Evolutionary conservation across 768 basidiomycete genomes (phyloP), one percentile per base, ranked within the genome.

Genomic region (Tylopilus cervinicoccineus): DNA sequence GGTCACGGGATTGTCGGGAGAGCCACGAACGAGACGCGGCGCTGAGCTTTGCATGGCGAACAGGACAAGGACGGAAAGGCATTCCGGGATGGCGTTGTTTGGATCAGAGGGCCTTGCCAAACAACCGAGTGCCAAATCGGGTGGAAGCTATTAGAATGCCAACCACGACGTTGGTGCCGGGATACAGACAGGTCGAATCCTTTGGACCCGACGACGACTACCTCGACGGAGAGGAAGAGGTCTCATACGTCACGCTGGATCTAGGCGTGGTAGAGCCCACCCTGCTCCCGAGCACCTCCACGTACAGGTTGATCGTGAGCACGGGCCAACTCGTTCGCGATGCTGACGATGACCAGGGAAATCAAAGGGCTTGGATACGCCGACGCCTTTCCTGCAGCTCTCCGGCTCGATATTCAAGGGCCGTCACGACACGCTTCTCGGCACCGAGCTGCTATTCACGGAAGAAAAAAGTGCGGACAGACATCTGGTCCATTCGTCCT

Each of bases 401-500:
- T 82, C 84, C 5, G 87, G 88, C 2, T 84, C 85, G 1, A 73
- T 88, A 17, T 74, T 90, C 53, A 82, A 82, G 63, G 89, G 89
- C 1, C 69, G 73, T 31, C 81, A 89, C 51, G 79, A 86, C 47
- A 60, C 71, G 16, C 72, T 91, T 4, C 68, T 91, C 3, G 89
- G 89, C 2, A 85, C 86, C 0, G 88, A 92, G 58, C 66, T 92
- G 22, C 59, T 91, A 17, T 90, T 91, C 63, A 76, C 79, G 0
- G 88, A 89, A 47, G 76, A 75, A 28, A 81, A 81, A 71, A 77
- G 84, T 81, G 50, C 28, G 64, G 27, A 5, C 23, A n/a, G 14
- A 7, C 3, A 5, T 34, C 28, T 22, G 6, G 19, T 28, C 4
- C 2, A 19, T 8, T 2, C 9, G 16, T 24, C 2, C 14, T 23